Conservation (phyloP, 2,329 filamentous ascomycete species). For the Penicillium sp. region DNA sequence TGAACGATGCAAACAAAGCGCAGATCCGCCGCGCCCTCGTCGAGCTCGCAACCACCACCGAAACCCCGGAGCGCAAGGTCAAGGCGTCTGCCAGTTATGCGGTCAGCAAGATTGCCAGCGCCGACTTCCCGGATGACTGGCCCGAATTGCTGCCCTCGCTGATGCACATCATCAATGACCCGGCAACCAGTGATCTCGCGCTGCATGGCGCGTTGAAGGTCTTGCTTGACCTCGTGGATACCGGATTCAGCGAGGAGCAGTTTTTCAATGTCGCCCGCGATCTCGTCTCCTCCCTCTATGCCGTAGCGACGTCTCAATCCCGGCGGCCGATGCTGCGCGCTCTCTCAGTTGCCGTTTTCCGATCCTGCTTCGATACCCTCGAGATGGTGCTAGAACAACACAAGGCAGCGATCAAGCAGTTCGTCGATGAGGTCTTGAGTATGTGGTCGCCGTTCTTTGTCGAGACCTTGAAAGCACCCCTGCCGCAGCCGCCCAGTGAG, state of each 20-base stretch:
- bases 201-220: slow-evolving; percentile 88
- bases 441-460: slow-evolving; percentile 91
- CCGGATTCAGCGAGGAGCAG: slow-evolving; percentile 87
- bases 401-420: slow-evolving; percentile 77
- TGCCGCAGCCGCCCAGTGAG: slow-evolving; percentile 61
- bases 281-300: slow-evolving; percentile 78
- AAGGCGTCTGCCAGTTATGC: slow-evolving; percentile 83
- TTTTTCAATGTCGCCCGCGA: slow-evolving; percentile 88
- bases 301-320: slow-evolving; percentile 72
- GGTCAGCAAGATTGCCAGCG: slow-evolving; percentile 89
- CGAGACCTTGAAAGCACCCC: slow-evolving; percentile 67
- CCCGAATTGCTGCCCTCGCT: slow-evolving; percentile 80
- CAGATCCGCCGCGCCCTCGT: slow-evolving; percentile 72
- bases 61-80: slow-evolving; percentile 75
- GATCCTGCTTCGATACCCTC: slow-evolving; percentile 87
- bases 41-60: slow-evolving; percentile 69
- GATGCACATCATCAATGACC: slow-evolving; percentile 65
- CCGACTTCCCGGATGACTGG: slow-evolving; percentile 94
- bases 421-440: slow-evolving; percentile 79
- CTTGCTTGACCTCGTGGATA: slow-evolving; percentile 84
- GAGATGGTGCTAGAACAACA: slow-evolving; percentile 97
- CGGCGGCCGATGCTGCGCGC: slow-evolving; percentile 75
- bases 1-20: slow-evolving; percentile 70
- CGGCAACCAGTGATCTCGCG: slow-evolving; percentile 71
- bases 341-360: slow-evolving; percentile 84